Conservation (phyloP, 106 monocot species). For the Dendrobium officinale region DNA sequence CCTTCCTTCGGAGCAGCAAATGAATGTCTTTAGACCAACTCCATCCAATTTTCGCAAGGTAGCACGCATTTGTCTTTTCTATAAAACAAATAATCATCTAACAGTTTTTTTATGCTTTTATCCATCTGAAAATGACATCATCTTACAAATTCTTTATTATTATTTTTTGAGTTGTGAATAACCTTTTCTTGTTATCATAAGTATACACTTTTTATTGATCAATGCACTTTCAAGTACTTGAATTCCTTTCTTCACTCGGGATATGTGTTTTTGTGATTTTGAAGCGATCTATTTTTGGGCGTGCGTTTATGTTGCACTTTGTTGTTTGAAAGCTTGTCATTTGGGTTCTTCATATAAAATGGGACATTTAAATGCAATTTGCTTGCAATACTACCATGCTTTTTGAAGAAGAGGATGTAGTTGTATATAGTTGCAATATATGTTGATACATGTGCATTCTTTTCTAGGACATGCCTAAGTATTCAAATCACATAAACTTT, state of each 20-base stretch:
- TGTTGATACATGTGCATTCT: neutral
- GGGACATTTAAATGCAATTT: neutral
- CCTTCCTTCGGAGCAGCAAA: slow-evolving; percentile 93
- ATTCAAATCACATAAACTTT: neutral
- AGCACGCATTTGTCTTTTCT: neutral
- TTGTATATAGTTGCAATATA: neutral
- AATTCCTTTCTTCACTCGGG: neutral
- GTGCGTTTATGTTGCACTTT: neutral
- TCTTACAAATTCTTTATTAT: neutral
- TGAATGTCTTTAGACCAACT: slow-evolving; percentile 82
- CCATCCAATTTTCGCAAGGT: slow-evolving; percentile 83
- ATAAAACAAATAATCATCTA: neutral
- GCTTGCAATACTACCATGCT: neutral
- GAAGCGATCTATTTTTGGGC: neutral
- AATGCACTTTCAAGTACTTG: neutral
- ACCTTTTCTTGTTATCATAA: neutral
- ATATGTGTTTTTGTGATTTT: neutral
- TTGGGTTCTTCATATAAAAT: neutral
- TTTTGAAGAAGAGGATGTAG: neutral
- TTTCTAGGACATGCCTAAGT: neutral
- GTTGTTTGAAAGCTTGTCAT: neutral
- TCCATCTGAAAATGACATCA: neutral
- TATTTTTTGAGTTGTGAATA: neutral
- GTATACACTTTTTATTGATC: neutral
- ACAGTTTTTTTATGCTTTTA: neutral